phyloP scores from a whole-genome alignment of 2,329 filamentous ascomycete genomes.

The Pseudogymnoascus sp. region DNA sequence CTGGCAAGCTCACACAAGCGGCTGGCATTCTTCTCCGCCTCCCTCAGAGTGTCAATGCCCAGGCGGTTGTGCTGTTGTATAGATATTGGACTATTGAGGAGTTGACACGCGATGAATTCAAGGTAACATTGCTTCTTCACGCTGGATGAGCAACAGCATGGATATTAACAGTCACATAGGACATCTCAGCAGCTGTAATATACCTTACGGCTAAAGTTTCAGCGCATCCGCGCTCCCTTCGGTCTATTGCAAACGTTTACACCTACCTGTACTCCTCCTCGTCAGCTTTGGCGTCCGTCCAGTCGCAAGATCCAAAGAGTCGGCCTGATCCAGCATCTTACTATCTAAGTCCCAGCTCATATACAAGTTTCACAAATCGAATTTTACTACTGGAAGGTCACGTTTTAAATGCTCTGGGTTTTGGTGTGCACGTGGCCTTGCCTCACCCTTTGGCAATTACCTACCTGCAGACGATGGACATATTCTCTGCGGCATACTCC shows the following conservation, averaged over 20 bases:
- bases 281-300: slow-evolving; percentile 32
- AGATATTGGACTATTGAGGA: slow-evolving; percentile 64
- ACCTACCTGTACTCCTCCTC: slow-evolving; percentile 63
- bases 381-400: slow-evolving; percentile 70
- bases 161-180: slow-evolving; percentile 39
- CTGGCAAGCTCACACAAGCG: slow-evolving; percentile 67
- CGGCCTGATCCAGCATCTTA: slow-evolving; percentile 43
- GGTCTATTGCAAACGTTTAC: slow-evolving; percentile 79
- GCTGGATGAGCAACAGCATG: slow-evolving; percentile 5
- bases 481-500: slow-evolving; percentile 35
- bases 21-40: slow-evolving; percentile 75
- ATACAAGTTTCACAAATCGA: slow-evolving; percentile 54
- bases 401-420: slow-evolving; percentile 68
- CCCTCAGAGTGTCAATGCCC: slow-evolving; percentile 77
- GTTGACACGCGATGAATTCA: slow-evolving; percentile 50
- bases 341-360: slow-evolving; percentile 66
- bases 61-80: slow-evolving; percentile 73
- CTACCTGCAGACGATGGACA: slow-evolving; percentile 83
- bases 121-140: background rate
- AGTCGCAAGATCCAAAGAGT: slow-evolving; percentile 8
- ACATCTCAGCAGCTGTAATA: slow-evolving; percentile 71
- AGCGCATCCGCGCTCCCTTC: slow-evolving; percentile 63
- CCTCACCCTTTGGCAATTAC: slow-evolving; percentile 84
- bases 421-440: slow-evolving; percentile 76
- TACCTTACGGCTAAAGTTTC: slow-evolving; percentile 81